Evolutionary conservation across 345 rosid genomes (phyloP), one percentile per base, ranked within the genome.

Genomic region (Citropsis articulata): DNA sequence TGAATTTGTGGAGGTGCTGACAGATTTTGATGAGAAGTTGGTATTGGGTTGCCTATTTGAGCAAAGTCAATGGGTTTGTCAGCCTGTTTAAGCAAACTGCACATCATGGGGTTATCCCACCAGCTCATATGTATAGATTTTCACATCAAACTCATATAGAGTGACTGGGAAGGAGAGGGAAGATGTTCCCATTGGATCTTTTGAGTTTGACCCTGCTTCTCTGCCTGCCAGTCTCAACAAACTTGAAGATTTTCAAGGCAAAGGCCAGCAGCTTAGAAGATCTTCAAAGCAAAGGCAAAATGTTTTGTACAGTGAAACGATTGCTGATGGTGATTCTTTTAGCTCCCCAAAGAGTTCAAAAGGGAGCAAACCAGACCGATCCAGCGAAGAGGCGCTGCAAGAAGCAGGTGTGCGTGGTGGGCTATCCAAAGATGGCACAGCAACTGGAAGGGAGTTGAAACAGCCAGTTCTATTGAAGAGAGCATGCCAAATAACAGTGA

Each of bases 41-140:
- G 99, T 45, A 70, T 92, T 76, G 83, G 67, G 97, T 96, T 84
- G 87, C 92, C 45, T 86, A 80, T 83, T 78, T 93, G 84, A 82
- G 81, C 61, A 96, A 93, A 77, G 88, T 96, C 78, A 83, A 89
- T 79, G 97, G 98, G 40, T 96, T 96, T 80, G 90, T 93, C 65
- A 84, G 94, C 71, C 80, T 93, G 61, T 96, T 87, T 81, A 80
- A 69, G 78, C 91, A 13, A 83, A 71, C 75, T 60, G 78, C 61
- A 40, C 66, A 57, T 57, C 9, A 80, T 69, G 88, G 79, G 66
- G 66, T 86, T 78, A 75, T 75, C 72, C 73, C 76, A 19, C 85
- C 92, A 35, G 28, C 9, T 30, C 90, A 93, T 66, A 78, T 89
- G 68, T 89, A 75, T 72, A 87, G 96, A 57, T 96, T 96, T 85